phyloP scores from a whole-genome alignment of 352 stramenopile species.

The Pythium apleroticum region DNA sequence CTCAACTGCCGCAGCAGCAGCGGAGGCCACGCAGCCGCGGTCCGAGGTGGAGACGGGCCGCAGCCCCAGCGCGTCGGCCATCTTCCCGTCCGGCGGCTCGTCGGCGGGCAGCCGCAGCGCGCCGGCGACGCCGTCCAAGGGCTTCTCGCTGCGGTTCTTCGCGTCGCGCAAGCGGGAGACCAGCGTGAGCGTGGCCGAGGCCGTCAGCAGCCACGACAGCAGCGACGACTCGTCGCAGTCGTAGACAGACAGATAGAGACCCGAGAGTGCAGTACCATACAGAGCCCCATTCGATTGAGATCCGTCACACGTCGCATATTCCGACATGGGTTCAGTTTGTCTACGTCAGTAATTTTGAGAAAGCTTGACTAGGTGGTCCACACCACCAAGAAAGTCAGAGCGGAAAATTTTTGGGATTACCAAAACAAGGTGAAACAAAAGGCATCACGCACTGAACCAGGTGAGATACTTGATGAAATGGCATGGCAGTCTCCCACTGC shows the following conservation, averaged over 20 bases:
- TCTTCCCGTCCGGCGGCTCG: background rate
- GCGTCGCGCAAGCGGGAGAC: slow-evolving; percentile 10
- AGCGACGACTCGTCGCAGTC: slow-evolving; percentile 8
- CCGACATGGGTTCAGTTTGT: slow-evolving; percentile 12
- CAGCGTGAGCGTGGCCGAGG: slow-evolving; percentile 2
- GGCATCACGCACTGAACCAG: background rate
- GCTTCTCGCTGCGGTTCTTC: slow-evolving; percentile 23
- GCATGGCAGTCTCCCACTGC: background rate
- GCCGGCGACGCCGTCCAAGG: slow-evolving; percentile 19
- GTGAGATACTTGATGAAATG: background rate
- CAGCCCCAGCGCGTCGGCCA: slow-evolving; percentile 13
- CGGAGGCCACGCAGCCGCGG: background rate
- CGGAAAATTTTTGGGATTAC: background rate
- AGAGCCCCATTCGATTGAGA: background rate
- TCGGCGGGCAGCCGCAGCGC: slow-evolving; percentile 4
- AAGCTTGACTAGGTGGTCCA: slow-evolving; percentile 10
- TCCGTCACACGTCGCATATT: background rate
- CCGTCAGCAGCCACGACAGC: background rate
- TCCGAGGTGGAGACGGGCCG: slow-evolving; percentile 6
- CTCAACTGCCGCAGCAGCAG: background rate
- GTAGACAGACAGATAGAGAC: background rate
- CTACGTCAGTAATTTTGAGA: slow-evolving; percentile 12
- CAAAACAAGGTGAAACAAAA: slow-evolving; percentile 7
- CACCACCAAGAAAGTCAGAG: slow-evolving; percentile 20
- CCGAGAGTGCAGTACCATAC: too few relatives aligned